Evolutionary conservation across 768 basidiomycete species (phyloP).

Genomic region (Mrakia blollopis): DNA sequence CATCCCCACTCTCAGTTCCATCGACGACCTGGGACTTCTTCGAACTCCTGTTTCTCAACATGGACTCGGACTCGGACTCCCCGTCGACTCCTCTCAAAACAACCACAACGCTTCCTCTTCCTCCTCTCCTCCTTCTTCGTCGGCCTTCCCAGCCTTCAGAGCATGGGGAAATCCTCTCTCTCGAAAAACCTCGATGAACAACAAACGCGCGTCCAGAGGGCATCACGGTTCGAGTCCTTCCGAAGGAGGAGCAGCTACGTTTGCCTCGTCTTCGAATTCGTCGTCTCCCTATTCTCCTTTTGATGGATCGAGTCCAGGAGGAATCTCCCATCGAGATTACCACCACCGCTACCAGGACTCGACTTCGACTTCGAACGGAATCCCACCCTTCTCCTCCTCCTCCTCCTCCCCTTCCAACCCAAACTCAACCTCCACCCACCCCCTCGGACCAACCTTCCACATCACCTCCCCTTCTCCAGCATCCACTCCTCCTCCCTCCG

Average conservation of each 20-base stretch:
- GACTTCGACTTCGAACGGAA: not conserved
- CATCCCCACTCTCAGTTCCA: constrained; percentile 14
- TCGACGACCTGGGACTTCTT: constrained; percentile 27
- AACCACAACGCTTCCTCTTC: not conserved
- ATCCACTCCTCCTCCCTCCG: not conserved
- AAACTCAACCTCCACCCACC: not conserved
- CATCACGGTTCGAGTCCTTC: constrained; percentile 18
- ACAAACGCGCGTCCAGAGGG: not conserved
- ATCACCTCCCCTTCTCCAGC: constrained; percentile 15
- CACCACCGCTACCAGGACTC: not conserved
- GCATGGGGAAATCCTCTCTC: constrained; percentile 29
- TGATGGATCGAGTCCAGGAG: not conserved
- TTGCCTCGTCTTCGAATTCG: too few species aligned
- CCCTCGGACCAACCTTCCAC: constrained; percentile 11
- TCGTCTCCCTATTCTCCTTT: not conserved
- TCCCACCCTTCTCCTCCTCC: not conserved
- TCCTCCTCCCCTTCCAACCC: not conserved
- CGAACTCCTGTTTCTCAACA: not conserved
- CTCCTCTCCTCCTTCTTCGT: not conserved
- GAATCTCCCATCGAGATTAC: not conserved
- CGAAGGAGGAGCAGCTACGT: constrained; percentile 10
- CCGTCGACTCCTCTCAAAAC: not conserved
- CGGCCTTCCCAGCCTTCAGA: constrained; percentile 20
- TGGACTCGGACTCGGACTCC: constrained; percentile 23
- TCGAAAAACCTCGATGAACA: constrained; percentile 21